Percentiles rank a stretch among this genome's conserved stretches.
Conservation (phyloP, 164 flowering plant genomes). For the Piper longum region DNA sequence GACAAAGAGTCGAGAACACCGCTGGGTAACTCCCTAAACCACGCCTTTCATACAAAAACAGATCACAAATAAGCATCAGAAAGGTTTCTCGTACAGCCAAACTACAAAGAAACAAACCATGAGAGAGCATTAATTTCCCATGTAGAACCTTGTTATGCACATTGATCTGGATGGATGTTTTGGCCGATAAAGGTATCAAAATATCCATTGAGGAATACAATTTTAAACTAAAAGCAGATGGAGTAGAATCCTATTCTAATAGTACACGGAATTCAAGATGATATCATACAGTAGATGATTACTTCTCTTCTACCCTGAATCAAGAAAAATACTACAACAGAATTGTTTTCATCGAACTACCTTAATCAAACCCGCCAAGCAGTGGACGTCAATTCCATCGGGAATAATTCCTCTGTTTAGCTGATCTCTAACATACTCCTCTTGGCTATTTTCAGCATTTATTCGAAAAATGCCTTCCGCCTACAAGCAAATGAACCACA, state of each 20-base stretch:
- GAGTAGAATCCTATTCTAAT: no score
- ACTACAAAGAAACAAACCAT: background rate
- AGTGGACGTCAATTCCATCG: conserved; percentile 68
- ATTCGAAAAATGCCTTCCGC: conserved; percentile 92
- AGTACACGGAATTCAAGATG: no score
- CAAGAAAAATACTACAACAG: background rate
- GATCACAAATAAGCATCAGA: background rate
- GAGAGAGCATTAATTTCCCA: no score
- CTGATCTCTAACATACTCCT: conserved; percentile 75
- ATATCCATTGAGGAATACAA: no score
- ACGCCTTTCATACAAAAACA: conserved; percentile 33
- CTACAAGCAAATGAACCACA: conserved; percentile 21
- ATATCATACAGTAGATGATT: no score
- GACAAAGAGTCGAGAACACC: conserved; percentile 68
- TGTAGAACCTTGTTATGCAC: no score
- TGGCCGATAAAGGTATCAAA: no score
- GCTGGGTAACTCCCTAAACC: conserved; percentile 82
- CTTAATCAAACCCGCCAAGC: conserved; percentile 92
- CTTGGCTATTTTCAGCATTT: conserved; percentile 71
- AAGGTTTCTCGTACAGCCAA: background rate
- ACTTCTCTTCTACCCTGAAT: background rate
- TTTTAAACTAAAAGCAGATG: no score
- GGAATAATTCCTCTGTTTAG: conserved; percentile 69
- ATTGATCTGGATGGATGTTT: no score
- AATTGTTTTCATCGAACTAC: conserved; percentile 16